These are phyloP conservation scores for Entoloma clypeatum DNA, from an alignment of 1,284 basidiomycete species.

Conservation along the genomic window DNA sequence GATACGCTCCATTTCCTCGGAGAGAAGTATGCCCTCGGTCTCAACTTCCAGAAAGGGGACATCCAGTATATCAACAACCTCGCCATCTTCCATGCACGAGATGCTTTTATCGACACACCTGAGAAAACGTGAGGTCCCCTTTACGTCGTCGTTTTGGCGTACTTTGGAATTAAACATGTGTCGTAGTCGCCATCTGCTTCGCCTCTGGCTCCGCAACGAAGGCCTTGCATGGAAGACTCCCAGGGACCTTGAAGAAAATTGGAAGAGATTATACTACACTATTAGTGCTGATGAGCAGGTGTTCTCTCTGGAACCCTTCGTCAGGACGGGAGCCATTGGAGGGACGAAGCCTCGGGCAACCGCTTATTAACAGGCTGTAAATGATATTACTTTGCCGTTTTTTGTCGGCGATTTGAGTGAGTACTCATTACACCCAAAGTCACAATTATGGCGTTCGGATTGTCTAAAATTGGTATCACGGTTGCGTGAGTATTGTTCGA, in stretches of 20 bases:
- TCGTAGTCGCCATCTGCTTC: slow-evolving; percentile 22
- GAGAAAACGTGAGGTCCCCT: slow-evolving; percentile 32
- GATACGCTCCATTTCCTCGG: slow-evolving; percentile 44
- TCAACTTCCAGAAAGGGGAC: slow-evolving; percentile 47
- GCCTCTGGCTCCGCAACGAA: slow-evolving; percentile 24
- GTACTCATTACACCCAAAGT: no score
- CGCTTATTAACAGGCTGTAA: no score
- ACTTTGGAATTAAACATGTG: slow-evolving; percentile 8
- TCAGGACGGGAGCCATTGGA: slow-evolving; percentile 25
- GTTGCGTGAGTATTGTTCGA: no score
- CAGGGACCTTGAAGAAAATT: slow-evolving; percentile 26
- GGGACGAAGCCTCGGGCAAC: no score
- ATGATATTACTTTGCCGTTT: no score
- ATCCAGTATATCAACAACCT: slow-evolving; percentile 48
- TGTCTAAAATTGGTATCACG: no score
- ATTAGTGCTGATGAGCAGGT: slow-evolving; percentile 30
- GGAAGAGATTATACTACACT: slow-evolving; percentile 28
- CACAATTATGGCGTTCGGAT: no score
- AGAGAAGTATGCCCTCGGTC: slow-evolving; percentile 38
- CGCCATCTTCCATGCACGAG: slow-evolving; percentile 41
- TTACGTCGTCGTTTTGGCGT: slow-evolving; percentile 3
- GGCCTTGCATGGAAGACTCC: slow-evolving; percentile 34
- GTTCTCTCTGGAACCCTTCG: slow-evolving; percentile 30
- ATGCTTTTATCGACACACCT: slow-evolving; percentile 39
- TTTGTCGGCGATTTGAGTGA: no score